These are phyloP conservation scores for Raphanus sativus DNA, from an alignment of 345 rosid genomes.

Conservation along the genomic window DNA sequence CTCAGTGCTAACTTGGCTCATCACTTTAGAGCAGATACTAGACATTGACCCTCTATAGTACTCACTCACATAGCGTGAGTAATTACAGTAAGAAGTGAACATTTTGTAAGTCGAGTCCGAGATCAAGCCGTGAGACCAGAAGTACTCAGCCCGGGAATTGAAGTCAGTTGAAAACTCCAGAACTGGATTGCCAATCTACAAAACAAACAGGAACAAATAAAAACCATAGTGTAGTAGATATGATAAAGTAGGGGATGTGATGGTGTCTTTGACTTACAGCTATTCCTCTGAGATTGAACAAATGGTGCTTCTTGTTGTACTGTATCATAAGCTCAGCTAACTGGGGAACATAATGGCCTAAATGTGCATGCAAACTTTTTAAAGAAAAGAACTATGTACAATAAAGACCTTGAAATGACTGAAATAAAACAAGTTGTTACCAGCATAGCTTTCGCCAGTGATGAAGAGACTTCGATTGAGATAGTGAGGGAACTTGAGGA, in stretches of 20 bases:
- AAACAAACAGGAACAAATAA: neutral
- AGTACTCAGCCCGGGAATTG: constrained; percentile 90
- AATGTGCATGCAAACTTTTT: neutral
- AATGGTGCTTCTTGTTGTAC: constrained; percentile 65
- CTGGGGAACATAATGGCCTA: constrained; percentile 94
- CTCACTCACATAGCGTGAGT: constrained; percentile 87
- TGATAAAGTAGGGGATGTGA: neutral
- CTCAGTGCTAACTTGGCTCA: constrained; percentile 77
- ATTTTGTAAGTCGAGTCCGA: constrained; percentile 84
- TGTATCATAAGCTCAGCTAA: constrained; percentile 83
- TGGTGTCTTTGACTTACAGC: constrained; percentile 58
- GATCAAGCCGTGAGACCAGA: constrained; percentile 97
- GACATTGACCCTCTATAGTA: constrained; percentile 77
- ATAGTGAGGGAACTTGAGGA: constrained; percentile 83
- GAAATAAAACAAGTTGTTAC: constrained; percentile 40
- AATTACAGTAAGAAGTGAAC: constrained; percentile 86
- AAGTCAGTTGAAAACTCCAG: constrained; percentile 83
- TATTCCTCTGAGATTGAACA: constrained; percentile 87
- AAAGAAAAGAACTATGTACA: neutral
- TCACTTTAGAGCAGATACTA: constrained; percentile 74
- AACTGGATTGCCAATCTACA: constrained; percentile 93
- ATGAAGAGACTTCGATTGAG: constrained; percentile 85
- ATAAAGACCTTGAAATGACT: neutral
- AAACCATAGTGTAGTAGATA: neutral
- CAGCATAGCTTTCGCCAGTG: constrained; percentile 98